Percentiles rank a stretch among this genome's conserved stretches.
phyloP scores from a whole-genome alignment of 208 protist genomes.

The Crithidia thermophila region DNA sequence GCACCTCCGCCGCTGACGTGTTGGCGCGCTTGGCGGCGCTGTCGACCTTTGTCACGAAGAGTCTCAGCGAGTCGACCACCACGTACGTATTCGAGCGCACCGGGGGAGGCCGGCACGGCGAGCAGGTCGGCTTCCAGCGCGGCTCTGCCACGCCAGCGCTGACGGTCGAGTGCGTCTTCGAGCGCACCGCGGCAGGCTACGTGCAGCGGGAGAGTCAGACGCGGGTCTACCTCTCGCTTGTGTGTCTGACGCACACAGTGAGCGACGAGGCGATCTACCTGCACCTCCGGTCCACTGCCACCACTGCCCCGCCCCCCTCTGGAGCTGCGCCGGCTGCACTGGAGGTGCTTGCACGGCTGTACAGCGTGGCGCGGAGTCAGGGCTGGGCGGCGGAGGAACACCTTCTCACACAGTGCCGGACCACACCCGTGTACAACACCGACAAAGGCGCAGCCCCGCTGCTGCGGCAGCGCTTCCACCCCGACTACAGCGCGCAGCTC shows the following conservation, averaged over 20 bases:
- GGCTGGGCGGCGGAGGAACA: not conserved
- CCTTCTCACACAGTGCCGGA: slow-evolving; percentile 1
- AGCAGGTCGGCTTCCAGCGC: not conserved
- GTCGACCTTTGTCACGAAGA: not conserved
- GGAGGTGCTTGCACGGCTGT: not conserved
- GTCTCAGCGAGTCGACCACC: not conserved
- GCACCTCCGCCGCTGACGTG: not conserved
- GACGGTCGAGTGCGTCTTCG: slow-evolving; percentile 8
- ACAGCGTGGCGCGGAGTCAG: not conserved
- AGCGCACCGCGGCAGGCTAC: not conserved
- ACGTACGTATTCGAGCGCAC: not conserved
- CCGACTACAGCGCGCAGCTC: not conserved
- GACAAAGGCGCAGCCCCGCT: not conserved
- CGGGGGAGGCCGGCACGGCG: not conserved
- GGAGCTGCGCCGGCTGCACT: not conserved
- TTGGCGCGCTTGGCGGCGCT: not conserved
- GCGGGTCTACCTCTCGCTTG: not conserved
- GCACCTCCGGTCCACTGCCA: not conserved
- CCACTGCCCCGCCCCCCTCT: no score
- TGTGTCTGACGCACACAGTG: not conserved
- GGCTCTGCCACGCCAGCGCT: not conserved
- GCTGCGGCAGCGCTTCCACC: slow-evolving; percentile 6
- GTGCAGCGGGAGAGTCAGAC: not conserved
- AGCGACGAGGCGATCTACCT: not conserved
- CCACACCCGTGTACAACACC: not conserved